Evolutionary conservation across 2,329 filamentous ascomycete species (phyloP).

Genomic region (Epichloe hybrida): DNA sequence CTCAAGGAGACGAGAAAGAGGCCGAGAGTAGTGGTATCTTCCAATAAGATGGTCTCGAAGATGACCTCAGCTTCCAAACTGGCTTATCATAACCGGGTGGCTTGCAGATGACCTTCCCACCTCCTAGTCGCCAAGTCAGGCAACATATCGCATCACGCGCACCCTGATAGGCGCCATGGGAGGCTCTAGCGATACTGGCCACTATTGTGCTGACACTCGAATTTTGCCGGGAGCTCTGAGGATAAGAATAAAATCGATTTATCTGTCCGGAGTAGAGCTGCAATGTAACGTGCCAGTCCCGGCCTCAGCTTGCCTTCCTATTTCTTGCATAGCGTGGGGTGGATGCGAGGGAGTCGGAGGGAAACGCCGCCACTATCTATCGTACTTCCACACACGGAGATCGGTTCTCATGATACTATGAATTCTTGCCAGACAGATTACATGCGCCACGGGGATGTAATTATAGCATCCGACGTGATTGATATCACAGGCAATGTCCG

Average conservation of each 20-base stretch:
- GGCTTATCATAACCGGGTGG: background rate
- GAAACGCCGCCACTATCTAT: background rate
- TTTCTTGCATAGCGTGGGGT: background rate
- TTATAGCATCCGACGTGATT: background rate
- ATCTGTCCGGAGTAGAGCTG: background rate
- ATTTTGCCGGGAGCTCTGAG: background rate
- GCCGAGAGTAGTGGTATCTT: background rate
- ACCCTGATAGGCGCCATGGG: background rate
- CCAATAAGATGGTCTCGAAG: background rate
- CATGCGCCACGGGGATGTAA: background rate
- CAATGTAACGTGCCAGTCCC: background rate
- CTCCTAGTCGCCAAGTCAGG: background rate
- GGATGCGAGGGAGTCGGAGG: background rate
- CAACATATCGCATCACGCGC: background rate
- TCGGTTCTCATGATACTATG: background rate
- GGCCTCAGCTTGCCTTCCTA: background rate
- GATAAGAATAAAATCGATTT: background rate
- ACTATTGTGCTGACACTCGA: background rate
- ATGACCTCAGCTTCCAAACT: background rate
- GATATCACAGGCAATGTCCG: background rate
- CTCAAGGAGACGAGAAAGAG: background rate
- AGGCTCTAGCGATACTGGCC: background rate
- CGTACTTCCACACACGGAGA: background rate
- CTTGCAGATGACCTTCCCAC: background rate
- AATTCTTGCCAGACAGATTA: background rate